phyloP scores from a whole-genome alignment of 2,329 filamentous ascomycete genomes.

The Xylaria sp. region DNA sequence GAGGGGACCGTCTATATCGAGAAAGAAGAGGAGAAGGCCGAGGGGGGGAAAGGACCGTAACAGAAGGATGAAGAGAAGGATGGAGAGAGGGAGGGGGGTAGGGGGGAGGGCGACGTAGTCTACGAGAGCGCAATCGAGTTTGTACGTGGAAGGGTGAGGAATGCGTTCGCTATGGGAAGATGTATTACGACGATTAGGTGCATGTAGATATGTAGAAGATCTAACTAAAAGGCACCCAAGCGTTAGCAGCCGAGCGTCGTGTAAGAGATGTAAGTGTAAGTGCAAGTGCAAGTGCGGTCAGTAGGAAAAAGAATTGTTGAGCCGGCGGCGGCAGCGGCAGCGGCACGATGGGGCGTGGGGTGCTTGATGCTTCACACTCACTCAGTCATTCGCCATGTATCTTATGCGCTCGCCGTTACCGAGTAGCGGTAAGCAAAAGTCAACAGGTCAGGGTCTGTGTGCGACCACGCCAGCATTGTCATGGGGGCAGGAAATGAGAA shows the following conservation, averaged over 20 bases:
- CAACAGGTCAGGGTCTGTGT: constrained; percentile 1
- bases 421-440: constrained; percentile 4
- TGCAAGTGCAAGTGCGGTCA: not conserved
- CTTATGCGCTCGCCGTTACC: constrained; percentile 7
- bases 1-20: constrained; percentile 9
- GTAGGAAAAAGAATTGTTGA: constrained; percentile 27
- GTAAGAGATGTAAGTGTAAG: not conserved
- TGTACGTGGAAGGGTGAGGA: constrained; percentile 11
- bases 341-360: constrained; percentile 12
- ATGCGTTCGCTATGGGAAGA: constrained; percentile 18
- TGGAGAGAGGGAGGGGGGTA: too few species aligned
- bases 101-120: not conserved
- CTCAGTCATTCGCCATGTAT: not conserved
- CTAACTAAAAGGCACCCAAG: not conserved
- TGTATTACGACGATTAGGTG: constrained; percentile 9
- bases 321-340: not conserved
- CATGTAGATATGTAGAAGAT: not conserved
- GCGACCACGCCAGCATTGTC: constrained; percentile 19
- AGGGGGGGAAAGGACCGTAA: not conserved
- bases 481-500: constrained; percentile 21
- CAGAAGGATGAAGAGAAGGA: not conserved
- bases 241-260: not conserved
- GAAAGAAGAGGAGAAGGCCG: not conserved
- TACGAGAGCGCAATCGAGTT: constrained; percentile 10
- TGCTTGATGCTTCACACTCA: constrained; percentile 1